Percentiles rank a stretch among this genome's conserved stretches.
These are phyloP conservation scores for Entelexis paramagnoliae DNA, from an alignment of 1,139 yeast genomes.

Conservation along the genomic window DNA sequence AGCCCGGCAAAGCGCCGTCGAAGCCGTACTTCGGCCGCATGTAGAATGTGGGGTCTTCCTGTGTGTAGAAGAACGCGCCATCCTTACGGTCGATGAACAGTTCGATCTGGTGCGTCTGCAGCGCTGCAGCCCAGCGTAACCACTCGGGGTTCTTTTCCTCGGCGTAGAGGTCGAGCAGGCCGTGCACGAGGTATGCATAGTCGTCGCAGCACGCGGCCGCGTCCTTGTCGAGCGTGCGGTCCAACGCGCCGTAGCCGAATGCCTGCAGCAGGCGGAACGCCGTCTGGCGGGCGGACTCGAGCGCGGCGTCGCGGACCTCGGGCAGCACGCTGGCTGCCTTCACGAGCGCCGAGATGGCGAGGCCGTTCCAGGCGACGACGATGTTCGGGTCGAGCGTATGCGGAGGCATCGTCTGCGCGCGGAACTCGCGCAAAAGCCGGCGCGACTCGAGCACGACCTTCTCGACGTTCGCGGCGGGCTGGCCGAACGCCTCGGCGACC, in stretches of 20 bases:
- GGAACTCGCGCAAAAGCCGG: constrained; percentile 25
- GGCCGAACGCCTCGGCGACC: constrained; percentile 32
- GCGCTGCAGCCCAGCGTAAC: constrained; percentile 29
- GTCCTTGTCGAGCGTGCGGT: constrained; percentile 15
- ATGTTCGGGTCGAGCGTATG: constrained; percentile 34
- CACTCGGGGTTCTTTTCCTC: constrained; percentile 29
- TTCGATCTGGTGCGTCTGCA: constrained; percentile 31
- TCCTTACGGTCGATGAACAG: constrained; percentile 33
- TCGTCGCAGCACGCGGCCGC: constrained; percentile 28
- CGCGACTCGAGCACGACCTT: constrained; percentile 25
- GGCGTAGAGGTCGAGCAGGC: constrained; percentile 32
- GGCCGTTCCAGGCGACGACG: constrained; percentile 33
- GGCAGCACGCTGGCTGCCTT: constrained; percentile 25
- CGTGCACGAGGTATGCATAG: constrained; percentile 32
- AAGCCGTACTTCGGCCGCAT: constrained; percentile 33
- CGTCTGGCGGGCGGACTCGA: constrained; percentile 25
- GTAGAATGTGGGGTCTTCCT: constrained; percentile 24
- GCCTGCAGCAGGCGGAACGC: constrained; percentile 24
- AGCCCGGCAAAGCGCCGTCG: constrained; percentile 35
- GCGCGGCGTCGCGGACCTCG: constrained; percentile 21
- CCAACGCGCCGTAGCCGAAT: constrained; percentile 5
- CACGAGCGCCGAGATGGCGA: constrained; percentile 29
- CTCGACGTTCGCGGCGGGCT: constrained; percentile 23
- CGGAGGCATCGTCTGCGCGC: constrained; percentile 29
- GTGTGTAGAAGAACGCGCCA: constrained; percentile 28